Conservation (phyloP, 768 basidiomycete genomes). For the Suillus subaureus region DNA sequence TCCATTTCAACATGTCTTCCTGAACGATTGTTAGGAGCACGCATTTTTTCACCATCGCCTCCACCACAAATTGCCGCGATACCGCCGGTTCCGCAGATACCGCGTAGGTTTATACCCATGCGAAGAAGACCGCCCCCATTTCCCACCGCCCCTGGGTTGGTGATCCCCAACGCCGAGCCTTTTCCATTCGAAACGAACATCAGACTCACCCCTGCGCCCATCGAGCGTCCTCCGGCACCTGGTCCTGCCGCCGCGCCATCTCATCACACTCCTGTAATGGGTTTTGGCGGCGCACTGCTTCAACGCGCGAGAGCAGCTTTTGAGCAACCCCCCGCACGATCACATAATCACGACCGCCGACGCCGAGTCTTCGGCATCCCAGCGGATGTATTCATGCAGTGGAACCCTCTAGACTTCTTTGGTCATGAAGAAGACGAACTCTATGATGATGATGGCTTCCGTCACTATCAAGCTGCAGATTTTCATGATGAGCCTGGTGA, state of each 20-base stretch:
- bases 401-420: constrained; percentile 28
- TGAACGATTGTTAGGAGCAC: constrained; percentile 23
- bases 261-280: constrained; percentile 60
- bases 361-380: constrained; percentile 25
- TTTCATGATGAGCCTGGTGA: constrained; percentile 3
- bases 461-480: constrained; percentile 13
- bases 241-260: constrained; percentile 48
- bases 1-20: background rate
- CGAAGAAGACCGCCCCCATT: constrained; percentile 35
- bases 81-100: constrained; percentile 61
- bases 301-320: constrained; percentile 36
- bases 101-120: constrained; percentile 41
- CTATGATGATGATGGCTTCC: constrained; percentile 22
- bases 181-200: constrained; percentile 52
- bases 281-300: constrained; percentile 65
- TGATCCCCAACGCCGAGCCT: constrained; percentile 53
- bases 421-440: constrained; percentile 17
- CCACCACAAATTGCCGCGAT: constrained; percentile 39
- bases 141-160: constrained; percentile 40
- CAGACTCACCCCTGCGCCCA: constrained; percentile 21
- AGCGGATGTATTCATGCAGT: constrained; percentile 32
- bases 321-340: constrained; percentile 15
- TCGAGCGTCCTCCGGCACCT: constrained; percentile 25
- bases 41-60: constrained; percentile 52
- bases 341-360: constrained; percentile 8